phyloP scores from a whole-genome alignment of 768 basidiomycete genomes.

The Podaxis carcinomalis region DNA sequence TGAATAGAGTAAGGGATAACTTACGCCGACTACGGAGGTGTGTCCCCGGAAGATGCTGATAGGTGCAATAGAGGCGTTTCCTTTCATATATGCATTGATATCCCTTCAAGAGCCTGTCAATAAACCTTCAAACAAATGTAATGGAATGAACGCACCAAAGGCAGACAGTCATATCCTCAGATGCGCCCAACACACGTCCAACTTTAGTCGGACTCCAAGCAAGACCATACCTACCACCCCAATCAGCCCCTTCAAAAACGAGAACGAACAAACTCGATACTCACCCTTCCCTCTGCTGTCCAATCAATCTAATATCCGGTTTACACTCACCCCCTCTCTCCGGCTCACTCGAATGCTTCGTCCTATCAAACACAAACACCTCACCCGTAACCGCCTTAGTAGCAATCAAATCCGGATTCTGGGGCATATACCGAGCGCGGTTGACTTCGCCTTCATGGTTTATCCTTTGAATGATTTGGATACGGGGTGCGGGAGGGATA shows the following conservation, averaged over 20 bases:
- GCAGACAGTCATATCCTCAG: conserved; percentile 94
- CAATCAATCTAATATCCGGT: conserved; percentile 87
- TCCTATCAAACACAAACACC: conserved; percentile 93
- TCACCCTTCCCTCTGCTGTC: conserved; percentile 91
- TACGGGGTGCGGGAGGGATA: conserved; percentile 77
- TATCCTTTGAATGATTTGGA: conserved; percentile 90
- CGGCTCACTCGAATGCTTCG: conserved; percentile 93
- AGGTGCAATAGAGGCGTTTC: conserved; percentile 78
- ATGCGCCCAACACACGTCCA: conserved; percentile 87
- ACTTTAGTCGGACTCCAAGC: conserved; percentile 85
- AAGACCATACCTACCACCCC: conserved; percentile 72
- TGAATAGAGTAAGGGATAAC: conserved; percentile 22
- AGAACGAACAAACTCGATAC: conserved; percentile 22
- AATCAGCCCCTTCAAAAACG: conserved; percentile 4
- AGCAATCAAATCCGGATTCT: conserved; percentile 95
- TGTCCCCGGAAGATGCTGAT: conserved; percentile 83
- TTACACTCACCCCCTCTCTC: conserved; percentile 79
- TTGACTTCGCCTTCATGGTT: conserved; percentile 97
- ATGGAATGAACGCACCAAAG: conserved; percentile 60
- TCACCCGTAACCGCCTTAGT: conserved; percentile 92
- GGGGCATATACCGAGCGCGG: conserved; percentile 97
- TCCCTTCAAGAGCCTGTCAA: conserved; percentile 58
- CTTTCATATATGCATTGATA: conserved; percentile 81
- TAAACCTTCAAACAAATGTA: background rate
- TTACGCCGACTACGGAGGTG: conserved; percentile 85